Percentiles rank a stretch among this genome's conserved stretches.
These are phyloP conservation scores for Acephala macrosclerotiorum DNA, from an alignment of 2,329 filamentous ascomycete species.

Conservation along the genomic window DNA sequence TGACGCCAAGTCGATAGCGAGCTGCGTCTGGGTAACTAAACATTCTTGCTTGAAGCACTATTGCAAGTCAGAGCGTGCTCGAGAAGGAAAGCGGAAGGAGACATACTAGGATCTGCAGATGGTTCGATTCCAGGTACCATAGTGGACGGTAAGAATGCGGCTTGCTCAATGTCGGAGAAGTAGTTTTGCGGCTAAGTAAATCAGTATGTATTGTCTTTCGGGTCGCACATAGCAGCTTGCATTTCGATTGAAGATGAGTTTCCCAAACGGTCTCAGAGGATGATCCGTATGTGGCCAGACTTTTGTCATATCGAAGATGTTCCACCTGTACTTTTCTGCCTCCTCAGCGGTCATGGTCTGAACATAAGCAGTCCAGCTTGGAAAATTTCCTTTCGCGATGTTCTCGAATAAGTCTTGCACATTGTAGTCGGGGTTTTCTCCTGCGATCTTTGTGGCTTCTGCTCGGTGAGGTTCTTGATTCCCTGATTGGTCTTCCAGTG, in stretches of 20 bases:
- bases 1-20: slow-evolving; percentile 63
- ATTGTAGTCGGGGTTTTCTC: slow-evolving; percentile 47
- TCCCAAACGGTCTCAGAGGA: slow-evolving; percentile 56
- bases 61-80: slow-evolving; percentile 47
- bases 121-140: slow-evolving; percentile 11
- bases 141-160: background rate
- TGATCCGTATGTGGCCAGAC: slow-evolving; percentile 59
- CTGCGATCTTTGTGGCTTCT: slow-evolving; percentile 46
- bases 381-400: slow-evolving; percentile 54
- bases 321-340: slow-evolving; percentile 54
- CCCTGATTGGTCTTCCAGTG: slow-evolving; percentile 58
- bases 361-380: slow-evolving; percentile 59
- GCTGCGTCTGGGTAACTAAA: slow-evolving; percentile 64
- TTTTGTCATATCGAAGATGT: slow-evolving; percentile 65
- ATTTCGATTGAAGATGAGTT: slow-evolving; percentile 59
- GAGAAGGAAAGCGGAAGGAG: background rate
- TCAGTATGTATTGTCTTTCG: background rate
- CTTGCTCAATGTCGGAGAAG: slow-evolving; percentile 5
- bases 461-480: slow-evolving; percentile 51
- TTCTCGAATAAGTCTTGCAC: slow-evolving; percentile 50
- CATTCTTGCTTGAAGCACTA: slow-evolving; percentile 53
- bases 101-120: slow-evolving; percentile 12
- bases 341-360: slow-evolving; percentile 62
- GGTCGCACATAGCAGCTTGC: slow-evolving; percentile 33
- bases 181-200: slow-evolving; percentile 5